phyloP scores from a whole-genome alignment of 2,329 filamentous ascomycete species.

The Colletotrichum sp. region DNA sequence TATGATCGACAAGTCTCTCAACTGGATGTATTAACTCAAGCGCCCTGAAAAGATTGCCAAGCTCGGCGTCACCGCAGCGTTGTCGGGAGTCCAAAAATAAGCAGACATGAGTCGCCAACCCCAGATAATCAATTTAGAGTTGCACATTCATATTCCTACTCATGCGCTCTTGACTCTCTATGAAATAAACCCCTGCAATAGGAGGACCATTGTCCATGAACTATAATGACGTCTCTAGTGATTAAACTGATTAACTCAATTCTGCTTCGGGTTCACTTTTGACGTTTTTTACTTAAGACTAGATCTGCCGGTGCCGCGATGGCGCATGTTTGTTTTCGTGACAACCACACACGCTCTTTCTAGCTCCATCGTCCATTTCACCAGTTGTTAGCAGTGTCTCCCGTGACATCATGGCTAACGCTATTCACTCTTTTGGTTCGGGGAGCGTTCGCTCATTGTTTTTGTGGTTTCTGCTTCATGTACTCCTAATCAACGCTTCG shows the following conservation, averaged over 20 bases:
- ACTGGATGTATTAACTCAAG: too few relatives aligned
- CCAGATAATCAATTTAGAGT: background rate
- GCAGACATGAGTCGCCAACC: background rate
- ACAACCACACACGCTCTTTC: background rate
- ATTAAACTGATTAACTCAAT: background rate
- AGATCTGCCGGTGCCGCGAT: background rate
- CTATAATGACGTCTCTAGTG: background rate
- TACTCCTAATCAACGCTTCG: background rate
- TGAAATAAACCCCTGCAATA: background rate
- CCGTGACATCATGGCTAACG: background rate
- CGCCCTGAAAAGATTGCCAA: background rate
- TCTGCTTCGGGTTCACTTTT: background rate
- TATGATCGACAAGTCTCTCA: too few relatives aligned
- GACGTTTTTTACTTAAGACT: background rate
- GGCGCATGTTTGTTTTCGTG: background rate
- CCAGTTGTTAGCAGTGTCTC: background rate
- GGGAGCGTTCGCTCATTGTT: background rate
- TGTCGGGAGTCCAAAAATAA: background rate
- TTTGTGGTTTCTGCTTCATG: background rate
- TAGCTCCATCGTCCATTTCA: background rate
- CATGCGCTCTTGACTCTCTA: background rate
- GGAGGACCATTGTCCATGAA: background rate
- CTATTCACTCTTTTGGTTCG: background rate
- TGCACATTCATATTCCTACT: background rate
- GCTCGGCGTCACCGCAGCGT: background rate